phyloP scores from a whole-genome alignment of 345 rosid genomes.

The Salix koriyanagi region DNA sequence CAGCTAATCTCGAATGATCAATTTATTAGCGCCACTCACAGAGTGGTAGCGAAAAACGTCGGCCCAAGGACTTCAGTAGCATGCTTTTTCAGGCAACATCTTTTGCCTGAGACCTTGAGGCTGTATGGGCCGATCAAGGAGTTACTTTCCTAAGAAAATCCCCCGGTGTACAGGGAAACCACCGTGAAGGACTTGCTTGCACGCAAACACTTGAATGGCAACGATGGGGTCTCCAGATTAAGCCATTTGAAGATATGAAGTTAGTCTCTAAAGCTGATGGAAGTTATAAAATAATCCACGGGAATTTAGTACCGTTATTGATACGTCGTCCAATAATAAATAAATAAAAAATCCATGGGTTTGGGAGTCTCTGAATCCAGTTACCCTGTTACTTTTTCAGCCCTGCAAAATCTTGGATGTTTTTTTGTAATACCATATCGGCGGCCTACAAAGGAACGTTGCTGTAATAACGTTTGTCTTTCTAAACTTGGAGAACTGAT shows the following conservation, averaged over 20 bases:
- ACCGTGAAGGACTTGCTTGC: neutral
- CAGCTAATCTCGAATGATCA: constrained; percentile 9
- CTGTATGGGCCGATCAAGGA: constrained; percentile 17
- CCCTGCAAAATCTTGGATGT: neutral
- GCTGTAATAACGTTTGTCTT: neutral
- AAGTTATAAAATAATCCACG: neutral
- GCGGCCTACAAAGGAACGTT: neutral
- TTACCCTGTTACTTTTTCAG: neutral
- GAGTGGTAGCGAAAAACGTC: neutral
- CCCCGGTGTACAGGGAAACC: constrained; percentile 4
- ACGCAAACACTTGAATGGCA: neutral
- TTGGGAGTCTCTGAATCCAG: neutral
- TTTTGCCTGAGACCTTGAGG: neutral
- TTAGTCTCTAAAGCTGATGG: neutral
- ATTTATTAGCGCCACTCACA: constrained; percentile 8
- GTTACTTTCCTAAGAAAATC: constrained; percentile 11
- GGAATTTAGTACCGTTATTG: neutral
- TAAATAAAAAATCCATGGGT: neutral
- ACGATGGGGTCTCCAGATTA: neutral
- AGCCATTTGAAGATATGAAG: constrained; percentile 2
- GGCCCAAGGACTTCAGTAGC: constrained; percentile 22
- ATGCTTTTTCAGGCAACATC: neutral
- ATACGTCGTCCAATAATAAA: too few species aligned
- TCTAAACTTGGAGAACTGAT: too few species aligned
- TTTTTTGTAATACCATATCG: neutral